These are phyloP conservation scores for Penicillium lividum DNA, from an alignment of 495 filamentous ascomycete genomes.

Conservation along the genomic window DNA sequence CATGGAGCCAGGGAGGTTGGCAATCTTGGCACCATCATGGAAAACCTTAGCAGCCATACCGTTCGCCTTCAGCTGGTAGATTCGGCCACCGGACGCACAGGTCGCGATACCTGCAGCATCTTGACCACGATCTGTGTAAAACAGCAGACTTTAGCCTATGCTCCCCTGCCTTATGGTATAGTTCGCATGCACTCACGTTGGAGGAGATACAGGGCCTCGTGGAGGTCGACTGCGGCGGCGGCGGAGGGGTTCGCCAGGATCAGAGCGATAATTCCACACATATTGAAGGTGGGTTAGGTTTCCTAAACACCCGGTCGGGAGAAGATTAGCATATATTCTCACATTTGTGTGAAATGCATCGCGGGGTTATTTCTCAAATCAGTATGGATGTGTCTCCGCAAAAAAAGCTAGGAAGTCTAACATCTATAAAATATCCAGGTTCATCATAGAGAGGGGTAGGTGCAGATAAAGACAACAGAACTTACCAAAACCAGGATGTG, in stretches of 20 bases:
- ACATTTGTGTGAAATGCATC: conserved; percentile 14
- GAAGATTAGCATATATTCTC: conserved; percentile 20
- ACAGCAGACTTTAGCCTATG: conserved; percentile 20
- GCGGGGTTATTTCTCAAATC: conserved; percentile 30
- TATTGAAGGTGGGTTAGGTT: conserved; percentile 36
- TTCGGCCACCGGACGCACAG: conserved; percentile 73
- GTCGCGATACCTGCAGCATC: conserved; percentile 88
- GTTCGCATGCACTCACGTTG: conserved; percentile 53
- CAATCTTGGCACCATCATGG: conserved; percentile 69
- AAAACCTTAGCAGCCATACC: conserved; percentile 91
- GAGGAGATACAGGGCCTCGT: conserved; percentile 87
- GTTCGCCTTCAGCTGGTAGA: conserved; percentile 90
- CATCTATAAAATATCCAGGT: conserved; percentile 49
- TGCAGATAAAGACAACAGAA: conserved; percentile 4
- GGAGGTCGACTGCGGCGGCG: conserved; percentile 74
- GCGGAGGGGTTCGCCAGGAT: conserved; percentile 69
- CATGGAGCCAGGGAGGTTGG: conserved; percentile 85
- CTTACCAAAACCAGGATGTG: conserved; percentile 22
- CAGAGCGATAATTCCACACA: conserved; percentile 87
- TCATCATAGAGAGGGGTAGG: conserved; percentile 42
- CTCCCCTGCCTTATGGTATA: conserved; percentile 4
- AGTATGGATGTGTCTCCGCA: conserved; percentile 47
- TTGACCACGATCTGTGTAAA: conserved; percentile 63
- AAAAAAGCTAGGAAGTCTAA: conserved; percentile 51
- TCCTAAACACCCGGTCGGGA: conserved; percentile 7